Evolutionary conservation across 2,329 filamentous ascomycete genomes (phyloP).

Genomic region (Trichophyton benhamiae): DNA sequence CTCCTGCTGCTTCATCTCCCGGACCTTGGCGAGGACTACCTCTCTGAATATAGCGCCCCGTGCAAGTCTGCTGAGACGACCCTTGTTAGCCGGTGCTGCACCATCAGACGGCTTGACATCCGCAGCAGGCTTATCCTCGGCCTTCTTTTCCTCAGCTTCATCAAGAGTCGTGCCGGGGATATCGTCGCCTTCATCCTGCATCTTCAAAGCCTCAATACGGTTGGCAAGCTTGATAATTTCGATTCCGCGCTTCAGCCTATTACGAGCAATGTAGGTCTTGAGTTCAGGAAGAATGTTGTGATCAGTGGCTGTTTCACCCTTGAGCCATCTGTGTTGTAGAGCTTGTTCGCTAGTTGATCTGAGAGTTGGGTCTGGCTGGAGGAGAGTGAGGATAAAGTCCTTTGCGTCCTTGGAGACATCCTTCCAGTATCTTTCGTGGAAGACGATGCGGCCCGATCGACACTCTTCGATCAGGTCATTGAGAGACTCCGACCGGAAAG

Average conservation of each 20-base stretch:
- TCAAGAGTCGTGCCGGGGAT: conserved; percentile 39
- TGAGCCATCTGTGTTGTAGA: conserved; percentile 75
- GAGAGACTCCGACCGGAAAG: conserved; percentile 90
- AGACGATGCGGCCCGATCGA: conserved; percentile 68
- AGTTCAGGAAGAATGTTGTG: conserved; percentile 97
- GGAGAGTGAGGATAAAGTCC: conserved; percentile 72
- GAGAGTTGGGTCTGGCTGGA: conserved; percentile 65
- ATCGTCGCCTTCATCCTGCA: conserved; percentile 67
- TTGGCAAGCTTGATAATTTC: conserved; percentile 93
- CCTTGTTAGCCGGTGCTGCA: conserved; percentile 18
- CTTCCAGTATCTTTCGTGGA: conserved; percentile 97
- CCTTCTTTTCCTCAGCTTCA: neutral
- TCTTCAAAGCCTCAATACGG: conserved; percentile 85
- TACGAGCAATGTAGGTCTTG: conserved; percentile 82
- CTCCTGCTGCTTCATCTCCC: conserved; percentile 80
- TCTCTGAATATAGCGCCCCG: conserved; percentile 77
- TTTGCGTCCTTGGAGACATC: conserved; percentile 93
- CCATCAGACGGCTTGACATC: conserved; percentile 13
- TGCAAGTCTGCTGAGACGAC: conserved; percentile 46
- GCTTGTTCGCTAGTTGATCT: conserved; percentile 72
- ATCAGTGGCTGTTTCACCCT: conserved; percentile 79
- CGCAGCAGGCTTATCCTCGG: conserved; percentile 32
- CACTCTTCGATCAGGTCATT: conserved; percentile 92
- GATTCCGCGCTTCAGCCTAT: conserved; percentile 82
- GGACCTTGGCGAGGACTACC: conserved; percentile 84